Base-by-base conservation (phyloP, 75 land plant species). In the Cunninghamia lanceolata region DNA sequence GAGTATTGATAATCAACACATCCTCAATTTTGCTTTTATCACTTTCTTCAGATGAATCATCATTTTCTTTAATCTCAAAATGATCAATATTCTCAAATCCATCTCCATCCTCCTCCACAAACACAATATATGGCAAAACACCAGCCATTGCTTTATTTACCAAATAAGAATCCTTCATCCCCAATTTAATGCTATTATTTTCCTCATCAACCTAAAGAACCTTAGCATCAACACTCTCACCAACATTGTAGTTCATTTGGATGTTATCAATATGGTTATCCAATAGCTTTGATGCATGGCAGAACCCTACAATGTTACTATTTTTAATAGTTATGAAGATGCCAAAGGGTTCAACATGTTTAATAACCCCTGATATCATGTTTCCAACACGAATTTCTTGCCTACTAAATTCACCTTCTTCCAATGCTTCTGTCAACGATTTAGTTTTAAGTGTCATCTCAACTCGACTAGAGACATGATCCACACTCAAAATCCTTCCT, bases 241-340 rank as follows among this genome's bases (percentile, higher is more conserved):
- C n/a, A n/a, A n/a, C n/a, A n/a, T n/a, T n/a, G n/a, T n/a, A n/a
- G n/a, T n/a, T n/a, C n/a, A n/a, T n/a, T n/a, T n/a, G n/a, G n/a
- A n/a, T n/a, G n/a, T n/a, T n/a, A n/a, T n/a, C n/a, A n/a, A n/a
- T n/a, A n/a, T n/a, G 85, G 68, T 93, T 89, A 85, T 95, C 99
- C 50, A 95, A 93, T 75, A 98, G 52, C 86, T 98, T 94, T 50
- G 98, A 94, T 16, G 94, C 84, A 85, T 96, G 95, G 87, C 99
- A 98, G 73, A 96, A 80, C 43, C 94, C 99, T 90, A 96, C 98
- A 91, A 93, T 21, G 83, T 88, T 90, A 47, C 93, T 93, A n/a
- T 91, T 28, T 28, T 91, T 93, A 82, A 97, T 87, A 19, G 89
- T 79, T 3, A 97, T 91, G 83, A 96, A 96, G 43, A 97, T 82